phyloP scores from a whole-genome alignment of 768 basidiomycete species.

The Termitomyces heimii region DNA sequence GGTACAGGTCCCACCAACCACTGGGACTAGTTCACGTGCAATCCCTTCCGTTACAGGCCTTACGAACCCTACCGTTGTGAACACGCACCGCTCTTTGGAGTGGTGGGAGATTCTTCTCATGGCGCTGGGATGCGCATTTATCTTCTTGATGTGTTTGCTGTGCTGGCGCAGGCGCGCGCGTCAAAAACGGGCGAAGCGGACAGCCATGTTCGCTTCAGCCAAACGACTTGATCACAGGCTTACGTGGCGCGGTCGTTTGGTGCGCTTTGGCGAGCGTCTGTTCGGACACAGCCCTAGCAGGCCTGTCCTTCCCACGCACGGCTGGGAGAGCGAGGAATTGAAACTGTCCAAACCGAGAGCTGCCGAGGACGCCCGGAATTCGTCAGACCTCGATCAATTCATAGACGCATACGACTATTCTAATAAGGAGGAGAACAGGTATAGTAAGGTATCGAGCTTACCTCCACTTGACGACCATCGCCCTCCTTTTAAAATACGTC shows the following conservation, averaged over 20 bases:
- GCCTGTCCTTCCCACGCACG: slow-evolving; percentile 14
- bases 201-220: slow-evolving; percentile 55
- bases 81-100: slow-evolving; percentile 31
- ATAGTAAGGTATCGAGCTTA: slow-evolving; percentile 32
- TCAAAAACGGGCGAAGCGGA: slow-evolving; percentile 61
- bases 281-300: slow-evolving; percentile 39
- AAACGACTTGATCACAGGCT: slow-evolving; percentile 44
- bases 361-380: slow-evolving; percentile 44
- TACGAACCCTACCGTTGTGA: slow-evolving; percentile 38
- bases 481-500: slow-evolving; percentile 7
- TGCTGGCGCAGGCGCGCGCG: slow-evolving; percentile 67
- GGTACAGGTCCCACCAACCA: slow-evolving; percentile 43
- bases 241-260: slow-evolving; percentile 52
- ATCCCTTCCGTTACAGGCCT: slow-evolving; percentile 56
- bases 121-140: slow-evolving; percentile 75
- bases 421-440: slow-evolving; percentile 29
- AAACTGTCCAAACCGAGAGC: slow-evolving; percentile 44
- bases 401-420: slow-evolving; percentile 45
- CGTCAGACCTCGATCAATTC: slow-evolving; percentile 46
- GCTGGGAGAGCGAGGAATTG: slow-evolving; percentile 36
- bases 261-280: slow-evolving; percentile 50
- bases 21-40: slow-evolving; percentile 40
- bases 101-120: slow-evolving; percentile 90
- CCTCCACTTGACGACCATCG: slow-evolving; percentile 28
- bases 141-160: slow-evolving; percentile 61